Evolutionary conservation across 257 asterid species (phyloP), one percentile per base, ranked within the genome.

Genomic region (Ehretia macrophylla): DNA sequence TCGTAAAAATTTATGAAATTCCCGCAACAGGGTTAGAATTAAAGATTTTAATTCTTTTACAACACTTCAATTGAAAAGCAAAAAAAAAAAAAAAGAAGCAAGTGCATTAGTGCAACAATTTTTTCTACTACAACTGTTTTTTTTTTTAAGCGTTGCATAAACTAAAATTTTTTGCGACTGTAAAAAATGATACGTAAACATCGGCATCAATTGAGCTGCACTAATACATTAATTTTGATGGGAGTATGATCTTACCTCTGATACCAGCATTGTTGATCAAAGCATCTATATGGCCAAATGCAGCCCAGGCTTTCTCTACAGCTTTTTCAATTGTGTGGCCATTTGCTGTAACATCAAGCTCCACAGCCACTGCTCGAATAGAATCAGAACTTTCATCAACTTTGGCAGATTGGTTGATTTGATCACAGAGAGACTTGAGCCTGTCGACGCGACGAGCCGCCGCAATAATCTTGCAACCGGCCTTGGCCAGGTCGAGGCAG

Each of bases 231-330:
- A 27, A 1, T 27, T 6, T 27, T 27, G 35, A 27, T 1, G 6
- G 35, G 4, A 27, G 35, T 27, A 27, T 27, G 35, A 27, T 27
- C 47, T 21, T 14, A 78, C 90, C 90, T 78, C 85, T 69, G 37
- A 83, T 14, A 22, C 87, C 93, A 6, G 91, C 95, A 49, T 85
- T 85, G 39, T 85, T 85, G 61, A 85, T 67, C 73, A 85, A 72
- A 55, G 58, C 88, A 64, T 83, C 91, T 8, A 85, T 79, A 39
- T 68, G 71, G 32, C 86, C 95, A 45, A 83, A 85, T 0, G 80
- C 83, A 21, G 70, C 81, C 89, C 89, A 83, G 59, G 92, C 92
- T 67, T 69, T 75, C 58, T 70, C 60, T 38, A 79, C 92, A 0
- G 82, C 67, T 12, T 77, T 75, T 56, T 70, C 79, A 21, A 83